These are phyloP conservation scores for Poa pratensis DNA, from an alignment of 176 grass and related monocot species.

Conservation along the genomic window DNA sequence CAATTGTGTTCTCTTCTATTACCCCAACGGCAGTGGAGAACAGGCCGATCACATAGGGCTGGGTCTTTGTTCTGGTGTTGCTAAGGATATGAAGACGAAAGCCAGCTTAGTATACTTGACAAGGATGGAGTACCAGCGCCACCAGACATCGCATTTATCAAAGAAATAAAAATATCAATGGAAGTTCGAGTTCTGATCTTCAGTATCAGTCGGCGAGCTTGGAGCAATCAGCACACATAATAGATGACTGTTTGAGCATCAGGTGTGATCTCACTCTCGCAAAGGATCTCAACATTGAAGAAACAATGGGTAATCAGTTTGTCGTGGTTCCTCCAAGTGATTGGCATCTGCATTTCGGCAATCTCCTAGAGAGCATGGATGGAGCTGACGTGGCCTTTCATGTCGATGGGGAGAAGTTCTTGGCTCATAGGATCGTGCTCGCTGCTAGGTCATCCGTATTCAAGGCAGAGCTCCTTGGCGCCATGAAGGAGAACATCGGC, in stretches of 20 bases:
- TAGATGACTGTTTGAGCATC: background rate
- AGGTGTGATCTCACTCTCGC: background rate
- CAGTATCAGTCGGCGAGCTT: background rate
- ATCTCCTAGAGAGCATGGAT: conserved; percentile 9
- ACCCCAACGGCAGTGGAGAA: background rate
- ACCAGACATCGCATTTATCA: background rate
- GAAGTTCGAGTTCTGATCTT: no score
- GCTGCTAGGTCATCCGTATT: background rate
- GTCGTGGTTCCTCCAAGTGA: background rate
- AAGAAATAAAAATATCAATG: fast-evolving
- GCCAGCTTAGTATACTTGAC: background rate
- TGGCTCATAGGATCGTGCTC: background rate
- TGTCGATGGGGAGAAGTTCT: background rate
- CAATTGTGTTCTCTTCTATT: background rate
- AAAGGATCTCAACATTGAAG: background rate
- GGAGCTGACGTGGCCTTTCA: conserved; percentile 27
- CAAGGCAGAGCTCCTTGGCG: background rate
- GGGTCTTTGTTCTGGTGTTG: background rate
- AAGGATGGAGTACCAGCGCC: background rate
- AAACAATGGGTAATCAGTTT: background rate
- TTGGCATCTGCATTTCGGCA: background rate
- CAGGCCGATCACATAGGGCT: background rate
- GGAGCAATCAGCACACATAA: background rate
- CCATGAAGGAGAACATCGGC: background rate
- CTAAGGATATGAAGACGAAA: background rate